phyloP scores from a whole-genome alignment of 768 basidiomycete genomes.

The Cystofilobasidium bisporidii region DNA sequence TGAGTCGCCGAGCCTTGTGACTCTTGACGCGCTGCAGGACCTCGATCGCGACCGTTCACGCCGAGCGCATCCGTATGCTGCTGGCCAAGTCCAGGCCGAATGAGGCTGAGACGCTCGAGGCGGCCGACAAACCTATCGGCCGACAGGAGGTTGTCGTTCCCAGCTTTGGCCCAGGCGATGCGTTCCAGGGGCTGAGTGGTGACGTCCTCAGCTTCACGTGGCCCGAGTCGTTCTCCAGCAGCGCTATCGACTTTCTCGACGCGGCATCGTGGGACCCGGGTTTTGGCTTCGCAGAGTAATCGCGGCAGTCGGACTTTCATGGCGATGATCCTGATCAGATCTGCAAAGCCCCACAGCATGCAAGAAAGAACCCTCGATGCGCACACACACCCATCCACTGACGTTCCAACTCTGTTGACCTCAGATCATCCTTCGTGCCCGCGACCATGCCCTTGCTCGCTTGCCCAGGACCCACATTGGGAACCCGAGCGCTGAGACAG shows the following conservation, averaged over 20 bases:
- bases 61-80: background rate
- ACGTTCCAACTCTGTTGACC: too few relatives aligned
- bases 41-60: background rate
- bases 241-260: background rate
- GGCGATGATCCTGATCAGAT: too few relatives aligned
- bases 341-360: too few relatives aligned
- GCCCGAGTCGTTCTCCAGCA: background rate
- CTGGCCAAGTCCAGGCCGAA: background rate
- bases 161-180: background rate
- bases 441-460: too few relatives aligned
- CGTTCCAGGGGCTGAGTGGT: background rate
- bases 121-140: background rate
- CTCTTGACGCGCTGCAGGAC: too few relatives aligned
- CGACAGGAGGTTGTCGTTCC: background rate
- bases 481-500: too few relatives aligned
- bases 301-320: too few relatives aligned
- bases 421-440: too few relatives aligned
- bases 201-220: background rate
- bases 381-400: too few relatives aligned
- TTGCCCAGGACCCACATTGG: too few relatives aligned
- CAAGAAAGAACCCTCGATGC: too few relatives aligned
- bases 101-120: background rate
- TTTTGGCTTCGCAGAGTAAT: background rate
- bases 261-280: background rate
- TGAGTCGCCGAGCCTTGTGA: too few relatives aligned